These are phyloP conservation scores for Turritis glabra DNA, from an alignment of 345 rosid species.

Conservation along the genomic window DNA sequence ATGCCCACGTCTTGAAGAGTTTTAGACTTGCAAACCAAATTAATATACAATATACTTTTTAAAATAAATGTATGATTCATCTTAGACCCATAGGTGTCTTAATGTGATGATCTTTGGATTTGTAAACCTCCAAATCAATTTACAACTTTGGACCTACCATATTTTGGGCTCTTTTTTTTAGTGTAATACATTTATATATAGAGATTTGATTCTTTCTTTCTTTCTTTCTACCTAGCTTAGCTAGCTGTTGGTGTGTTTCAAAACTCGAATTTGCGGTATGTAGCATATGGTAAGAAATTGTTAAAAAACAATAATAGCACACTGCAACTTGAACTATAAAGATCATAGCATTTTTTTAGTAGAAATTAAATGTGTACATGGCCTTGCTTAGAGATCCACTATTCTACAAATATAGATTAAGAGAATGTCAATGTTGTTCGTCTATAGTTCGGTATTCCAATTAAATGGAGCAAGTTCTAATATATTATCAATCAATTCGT, in stretches of 20 bases:
- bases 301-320: no score
- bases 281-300: background rate
- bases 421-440: background rate
- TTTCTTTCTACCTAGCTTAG: background rate
- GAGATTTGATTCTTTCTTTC: background rate
- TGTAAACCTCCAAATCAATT: background rate
- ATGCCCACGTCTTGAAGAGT: slow-evolving; percentile 38
- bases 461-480: slow-evolving; percentile 11
- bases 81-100: slow-evolving; percentile 9
- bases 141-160: background rate
- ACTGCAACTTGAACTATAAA: background rate
- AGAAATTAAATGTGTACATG: background rate
- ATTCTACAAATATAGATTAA: background rate
- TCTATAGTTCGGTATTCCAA: slow-evolving; percentile 9
- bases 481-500: slow-evolving; percentile 14
- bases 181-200: background rate
- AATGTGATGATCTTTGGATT: slow-evolving; percentile 14
- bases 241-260: background rate
- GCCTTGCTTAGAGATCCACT: background rate
- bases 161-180: background rate
- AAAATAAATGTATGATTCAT: background rate
- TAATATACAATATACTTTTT: background rate
- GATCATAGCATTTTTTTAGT: background rate
- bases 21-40: slow-evolving; percentile 30
- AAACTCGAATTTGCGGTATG: no score